Evolutionary conservation across 2,329 filamentous ascomycete genomes (phyloP), one percentile per base, ranked within the genome.

Genomic region (Gnomoniopsis smithogilvyi): DNA sequence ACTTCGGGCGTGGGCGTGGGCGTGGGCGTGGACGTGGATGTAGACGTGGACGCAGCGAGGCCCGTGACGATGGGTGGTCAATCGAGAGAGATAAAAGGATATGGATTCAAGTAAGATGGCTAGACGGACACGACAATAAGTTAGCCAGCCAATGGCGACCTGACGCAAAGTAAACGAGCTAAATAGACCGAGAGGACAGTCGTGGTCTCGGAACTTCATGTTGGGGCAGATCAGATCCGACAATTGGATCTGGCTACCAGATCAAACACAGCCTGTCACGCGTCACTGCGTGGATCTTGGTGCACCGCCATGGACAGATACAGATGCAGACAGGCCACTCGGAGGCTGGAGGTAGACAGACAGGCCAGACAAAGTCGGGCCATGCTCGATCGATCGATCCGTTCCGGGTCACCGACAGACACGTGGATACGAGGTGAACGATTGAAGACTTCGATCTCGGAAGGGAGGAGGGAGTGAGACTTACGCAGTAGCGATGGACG

Each of bases 401-500:
- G 36, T n/a, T 14, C 36, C 36, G 12, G 36, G 36, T 38, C 36
- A 38, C 36, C 36, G 36, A 38, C 36, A 3, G 12, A 38, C 17
- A n/a, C 36, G 17, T 30, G 26, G 26, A 30, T 30, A 30, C 26
- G 26, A 33, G 4, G 30, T 26, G 24, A 14, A 34, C 3, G 38
- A 14, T n/a, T 41, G 38, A 41, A n/a, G 4, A 15, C 6, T 15
- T 15, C 14, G 15, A n/a, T 15, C 6, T 41, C 15, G 53, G 34
- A 36, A 8, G 19, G n/a, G 21, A 10, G 38, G 14, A 19, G 41
- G n/a, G 51, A 19, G 36, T 10, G 19, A 17, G 22, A 61, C 60
- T 58, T 47, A 62, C 60, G 50, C 56, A 49, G 54, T 62, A 62
- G 58, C 60, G 54, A 62, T 54, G 58, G 60, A 57, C 54, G 22